phyloP scores from a whole-genome alignment of 805 yeast genomes.

The Saturnispora besseyi region DNA sequence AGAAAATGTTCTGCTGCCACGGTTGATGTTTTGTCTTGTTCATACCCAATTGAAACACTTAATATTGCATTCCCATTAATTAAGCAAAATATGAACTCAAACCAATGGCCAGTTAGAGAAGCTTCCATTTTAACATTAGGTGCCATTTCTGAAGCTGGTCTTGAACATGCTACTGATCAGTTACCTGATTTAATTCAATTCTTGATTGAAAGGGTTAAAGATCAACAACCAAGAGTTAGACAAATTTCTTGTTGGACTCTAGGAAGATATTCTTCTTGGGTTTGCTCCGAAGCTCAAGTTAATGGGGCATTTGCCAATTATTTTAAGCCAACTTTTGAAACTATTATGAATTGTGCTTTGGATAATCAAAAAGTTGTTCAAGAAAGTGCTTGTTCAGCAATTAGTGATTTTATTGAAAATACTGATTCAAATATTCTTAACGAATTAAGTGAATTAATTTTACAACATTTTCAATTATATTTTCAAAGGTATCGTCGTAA shows the following conservation, averaged over 20 bases:
- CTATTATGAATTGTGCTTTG: constrained; percentile 64
- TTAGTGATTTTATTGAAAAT: constrained; percentile 74
- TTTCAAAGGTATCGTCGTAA: constrained; percentile 72
- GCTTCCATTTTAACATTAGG: constrained; percentile 93
- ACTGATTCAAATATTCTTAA: constrained; percentile 55
- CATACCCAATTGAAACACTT: constrained; percentile 59
- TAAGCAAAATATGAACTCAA: constrained; percentile 57
- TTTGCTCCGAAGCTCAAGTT: constrained; percentile 55
- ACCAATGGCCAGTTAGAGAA: constrained; percentile 84
- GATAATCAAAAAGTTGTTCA: constrained; percentile 91
- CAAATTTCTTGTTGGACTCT: constrained; percentile 95
- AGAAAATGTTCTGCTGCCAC: constrained; percentile 95
- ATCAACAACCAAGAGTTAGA: constrained; percentile 73
- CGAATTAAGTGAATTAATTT: constrained; percentile 55
- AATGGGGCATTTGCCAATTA: constrained; percentile 58
- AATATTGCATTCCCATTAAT: constrained; percentile 63
- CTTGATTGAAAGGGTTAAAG: constrained; percentile 69
- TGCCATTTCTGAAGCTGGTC: constrained; percentile 86
- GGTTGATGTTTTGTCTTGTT: constrained; percentile 67
- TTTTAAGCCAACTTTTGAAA: constrained; percentile 68
- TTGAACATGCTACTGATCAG: constrained; percentile 58
- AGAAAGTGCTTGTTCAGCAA: constrained; percentile 84
- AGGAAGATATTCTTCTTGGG: constrained; percentile 78
- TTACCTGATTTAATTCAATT: constrained; percentile 79
- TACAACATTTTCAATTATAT: constrained; percentile 64